These are phyloP conservation scores for Pseudogymnoascus sp. DNA, from an alignment of 2,329 filamentous ascomycete genomes.

Conservation along the genomic window DNA sequence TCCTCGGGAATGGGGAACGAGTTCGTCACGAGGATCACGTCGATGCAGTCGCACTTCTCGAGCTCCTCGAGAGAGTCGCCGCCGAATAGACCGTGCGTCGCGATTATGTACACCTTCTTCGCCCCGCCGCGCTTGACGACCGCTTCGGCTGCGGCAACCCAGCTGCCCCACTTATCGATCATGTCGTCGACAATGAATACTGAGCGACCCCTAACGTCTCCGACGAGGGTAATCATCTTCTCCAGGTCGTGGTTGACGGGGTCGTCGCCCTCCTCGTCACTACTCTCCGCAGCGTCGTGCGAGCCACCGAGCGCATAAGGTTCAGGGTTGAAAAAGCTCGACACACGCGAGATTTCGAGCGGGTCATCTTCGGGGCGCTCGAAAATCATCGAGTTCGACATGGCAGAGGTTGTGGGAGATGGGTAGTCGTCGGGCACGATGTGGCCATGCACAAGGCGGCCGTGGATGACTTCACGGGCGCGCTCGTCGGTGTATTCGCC, in stretches of 20 bases:
- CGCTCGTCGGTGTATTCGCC: slow-evolving; percentile 52
- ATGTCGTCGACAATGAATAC: slow-evolving; percentile 98
- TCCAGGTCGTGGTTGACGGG: slow-evolving; percentile 73
- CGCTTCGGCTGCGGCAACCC: slow-evolving; percentile 95
- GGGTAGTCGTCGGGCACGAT: slow-evolving; percentile 91
- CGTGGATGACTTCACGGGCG: slow-evolving; percentile 83
- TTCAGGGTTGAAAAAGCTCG: slow-evolving; percentile 66
- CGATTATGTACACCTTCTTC: slow-evolving; percentile 94
- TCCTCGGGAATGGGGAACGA: slow-evolving; percentile 84
- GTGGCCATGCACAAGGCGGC: slow-evolving; percentile 84
- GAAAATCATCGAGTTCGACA: slow-evolving; percentile 47
- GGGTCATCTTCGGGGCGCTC: slow-evolving; percentile 61
- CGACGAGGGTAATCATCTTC: slow-evolving; percentile 95
- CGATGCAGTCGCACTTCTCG: slow-evolving; percentile 86
- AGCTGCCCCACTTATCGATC: slow-evolving; percentile 94
- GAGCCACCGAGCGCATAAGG: slow-evolving; percentile 69
- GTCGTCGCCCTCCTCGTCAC: slow-evolving; percentile 90
- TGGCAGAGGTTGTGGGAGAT: slow-evolving; percentile 65
- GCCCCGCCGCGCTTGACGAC: slow-evolving; percentile 88
- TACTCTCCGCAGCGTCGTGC: slow-evolving; percentile 71
- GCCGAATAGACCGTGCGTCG: slow-evolving; percentile 91
- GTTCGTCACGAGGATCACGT: slow-evolving; percentile 91
- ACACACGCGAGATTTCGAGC: slow-evolving; percentile 73
- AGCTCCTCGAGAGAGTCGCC: slow-evolving; percentile 83
- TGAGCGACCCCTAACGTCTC: slow-evolving; percentile 77